These are phyloP conservation scores for Fusarium robinianum DNA, from an alignment of 2,329 filamentous ascomycete species.

Conservation along the genomic window DNA sequence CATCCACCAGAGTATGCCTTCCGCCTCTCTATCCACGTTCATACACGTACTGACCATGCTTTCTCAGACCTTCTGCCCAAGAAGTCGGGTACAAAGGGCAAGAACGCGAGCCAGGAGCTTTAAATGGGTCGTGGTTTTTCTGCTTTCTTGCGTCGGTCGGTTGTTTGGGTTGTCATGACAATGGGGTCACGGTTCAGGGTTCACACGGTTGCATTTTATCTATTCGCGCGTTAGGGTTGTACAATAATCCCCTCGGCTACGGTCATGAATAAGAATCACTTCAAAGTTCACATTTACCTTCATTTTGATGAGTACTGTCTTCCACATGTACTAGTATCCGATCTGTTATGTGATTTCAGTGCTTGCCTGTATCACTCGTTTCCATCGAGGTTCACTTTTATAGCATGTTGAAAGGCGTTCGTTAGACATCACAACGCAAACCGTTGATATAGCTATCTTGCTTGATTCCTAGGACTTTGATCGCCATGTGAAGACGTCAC, in stretches of 20 bases:
- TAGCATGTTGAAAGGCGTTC: too few relatives aligned
- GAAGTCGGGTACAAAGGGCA: slow-evolving; percentile 96
- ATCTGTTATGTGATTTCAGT: too few relatives aligned
- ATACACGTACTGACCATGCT: slow-evolving; percentile 44
- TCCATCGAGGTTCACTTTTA: too few relatives aligned
- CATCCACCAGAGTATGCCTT: slow-evolving; percentile 88
- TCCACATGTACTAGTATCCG: not conserved
- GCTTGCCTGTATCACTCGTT: too few relatives aligned
- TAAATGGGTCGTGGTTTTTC: slow-evolving; percentile 62
- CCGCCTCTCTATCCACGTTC: not conserved
- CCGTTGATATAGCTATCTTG: too few relatives aligned
- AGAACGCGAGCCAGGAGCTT: slow-evolving; percentile 92
- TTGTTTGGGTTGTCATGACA: slow-evolving; percentile 79
- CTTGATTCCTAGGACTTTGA: too few relatives aligned
- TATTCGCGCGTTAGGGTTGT: slow-evolving; percentile 64
- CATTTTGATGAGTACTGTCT: not conserved
- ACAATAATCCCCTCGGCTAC: slow-evolving; percentile 73
- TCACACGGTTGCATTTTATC: slow-evolving; percentile 65
- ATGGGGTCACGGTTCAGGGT: slow-evolving; percentile 79
- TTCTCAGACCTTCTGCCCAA: slow-evolving; percentile 89
- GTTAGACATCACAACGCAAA: too few relatives aligned
- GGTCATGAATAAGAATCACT: slow-evolving; percentile 66
- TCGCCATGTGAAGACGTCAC: too few relatives aligned
- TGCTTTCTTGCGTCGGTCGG: slow-evolving; percentile 62
- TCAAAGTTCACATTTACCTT: slow-evolving; percentile 47